Evolutionary conservation across 2,329 filamentous ascomycete species (phyloP).

Genomic region (Colletotrichum agaves): DNA sequence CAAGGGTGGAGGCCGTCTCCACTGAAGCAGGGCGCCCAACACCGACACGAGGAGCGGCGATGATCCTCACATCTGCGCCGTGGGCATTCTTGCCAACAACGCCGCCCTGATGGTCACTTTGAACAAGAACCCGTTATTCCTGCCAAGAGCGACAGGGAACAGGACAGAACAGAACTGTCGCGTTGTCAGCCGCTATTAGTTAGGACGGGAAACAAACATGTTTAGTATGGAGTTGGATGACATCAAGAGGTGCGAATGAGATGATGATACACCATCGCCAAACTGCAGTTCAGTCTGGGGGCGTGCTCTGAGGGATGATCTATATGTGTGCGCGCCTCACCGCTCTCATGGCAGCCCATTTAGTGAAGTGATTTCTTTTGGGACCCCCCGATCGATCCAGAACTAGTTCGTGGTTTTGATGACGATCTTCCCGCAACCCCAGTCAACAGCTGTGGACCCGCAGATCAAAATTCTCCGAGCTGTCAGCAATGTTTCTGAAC

Average conservation of each 20-base stretch:
- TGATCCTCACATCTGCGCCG: not conserved
- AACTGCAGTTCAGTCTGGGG: not conserved
- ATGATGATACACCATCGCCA: constrained; percentile 2
- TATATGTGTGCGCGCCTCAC: not conserved
- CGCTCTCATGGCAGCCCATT: not conserved
- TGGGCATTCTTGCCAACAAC: not conserved
- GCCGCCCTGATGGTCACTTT: not conserved
- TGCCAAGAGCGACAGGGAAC: not conserved
- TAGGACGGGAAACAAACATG: not conserved
- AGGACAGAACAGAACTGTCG: no score
- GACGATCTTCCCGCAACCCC: constrained; percentile 19
- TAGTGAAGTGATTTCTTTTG: not conserved
- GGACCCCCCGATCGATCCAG: not conserved
- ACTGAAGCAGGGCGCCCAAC: not conserved
- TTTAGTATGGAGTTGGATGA: not conserved
- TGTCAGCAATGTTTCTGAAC: not conserved
- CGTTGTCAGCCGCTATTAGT: not conserved
- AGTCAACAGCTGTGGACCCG: not conserved
- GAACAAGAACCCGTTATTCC: not conserved
- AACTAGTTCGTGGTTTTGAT: constrained; percentile 16
- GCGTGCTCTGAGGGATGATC: not conserved
- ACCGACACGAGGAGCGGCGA: not conserved
- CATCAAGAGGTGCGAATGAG: not conserved
- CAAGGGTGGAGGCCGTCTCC: no score
- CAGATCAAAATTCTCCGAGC: constrained; percentile 20